Conservation (phyloP, 768 basidiomycete species). For the Tulasnella sp. region DNA sequence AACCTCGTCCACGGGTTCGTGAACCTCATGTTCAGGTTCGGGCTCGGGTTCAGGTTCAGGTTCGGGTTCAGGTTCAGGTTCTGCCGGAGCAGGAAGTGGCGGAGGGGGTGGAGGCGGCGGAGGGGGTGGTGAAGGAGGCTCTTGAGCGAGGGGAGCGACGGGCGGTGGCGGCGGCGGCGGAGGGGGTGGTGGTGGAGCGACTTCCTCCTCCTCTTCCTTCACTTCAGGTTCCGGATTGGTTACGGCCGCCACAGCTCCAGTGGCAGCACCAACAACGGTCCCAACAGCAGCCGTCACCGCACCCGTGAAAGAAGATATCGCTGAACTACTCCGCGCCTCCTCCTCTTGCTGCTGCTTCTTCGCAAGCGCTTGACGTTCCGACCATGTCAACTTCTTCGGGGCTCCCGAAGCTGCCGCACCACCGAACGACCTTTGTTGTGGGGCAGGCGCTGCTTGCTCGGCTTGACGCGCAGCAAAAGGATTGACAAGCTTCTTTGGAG, state of each 20-base stretch:
- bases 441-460: conserved; percentile 29
- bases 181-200: conserved; percentile 30
- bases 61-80: conserved; percentile 23
- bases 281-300: conserved; percentile 36
- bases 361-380: conserved; percentile 80
- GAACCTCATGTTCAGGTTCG: conserved; percentile 13
- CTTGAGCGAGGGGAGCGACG: conserved; percentile 35
- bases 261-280: conserved; percentile 17
- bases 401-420: conserved; percentile 26
- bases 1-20: not conserved
- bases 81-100: conserved; percentile 23
- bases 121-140: conserved; percentile 34
- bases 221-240: conserved; percentile 19
- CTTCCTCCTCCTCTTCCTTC: conserved; percentile 22
- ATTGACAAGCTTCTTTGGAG: conserved; percentile 81
- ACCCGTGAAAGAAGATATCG: conserved; percentile 29
- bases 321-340: conserved; percentile 49
- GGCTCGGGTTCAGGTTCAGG: conserved; percentile 11
- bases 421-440: conserved; percentile 13
- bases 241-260: conserved; percentile 21
- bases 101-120: conserved; percentile 30
- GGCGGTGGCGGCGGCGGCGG: conserved; percentile 31
- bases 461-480: conserved; percentile 52
- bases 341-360: conserved; percentile 82
- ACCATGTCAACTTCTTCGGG: conserved; percentile 83